phyloP scores from a whole-genome alignment of 345 rosid genomes.

The Rhizophora apiculata region DNA sequence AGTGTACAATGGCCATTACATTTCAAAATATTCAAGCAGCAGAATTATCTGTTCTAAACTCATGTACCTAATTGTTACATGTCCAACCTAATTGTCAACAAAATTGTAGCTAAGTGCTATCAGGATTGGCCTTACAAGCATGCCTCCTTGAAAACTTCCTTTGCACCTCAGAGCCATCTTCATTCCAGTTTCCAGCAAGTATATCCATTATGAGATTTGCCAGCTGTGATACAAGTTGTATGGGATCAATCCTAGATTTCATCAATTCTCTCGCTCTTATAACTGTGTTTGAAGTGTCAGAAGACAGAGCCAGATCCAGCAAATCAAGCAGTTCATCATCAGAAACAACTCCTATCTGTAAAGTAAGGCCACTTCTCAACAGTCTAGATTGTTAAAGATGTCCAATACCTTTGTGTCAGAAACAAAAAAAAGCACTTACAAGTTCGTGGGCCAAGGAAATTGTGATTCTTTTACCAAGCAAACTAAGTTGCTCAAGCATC shows the following conservation, averaged over 20 bases:
- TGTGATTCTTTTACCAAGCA: slow-evolving; percentile 80
- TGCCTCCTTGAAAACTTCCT: slow-evolving; percentile 52
- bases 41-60: background rate
- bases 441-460: slow-evolving; percentile 75
- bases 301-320: slow-evolving; percentile 87
- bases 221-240: slow-evolving; percentile 87
- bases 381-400: slow-evolving; percentile 5
- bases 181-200: slow-evolving; percentile 65
- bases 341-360: slow-evolving; percentile 88
- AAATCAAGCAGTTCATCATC: slow-evolving; percentile 92
- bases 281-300: slow-evolving; percentile 88
- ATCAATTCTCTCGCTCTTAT: slow-evolving; percentile 88
- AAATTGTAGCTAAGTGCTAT: background rate
- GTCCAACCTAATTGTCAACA: no score
- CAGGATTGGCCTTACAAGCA: slow-evolving; percentile 45
- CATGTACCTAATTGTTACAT: no score
- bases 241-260: slow-evolving; percentile 92
- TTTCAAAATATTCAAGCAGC: background rate
- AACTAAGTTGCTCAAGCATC: slow-evolving; percentile 92
- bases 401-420: background rate
- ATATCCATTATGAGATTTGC: slow-evolving; percentile 92
- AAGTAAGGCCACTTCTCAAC: slow-evolving; percentile 9
- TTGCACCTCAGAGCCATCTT: slow-evolving; percentile 58
- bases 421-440: slow-evolving; percentile 47
- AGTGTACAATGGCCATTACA: background rate